phyloP scores from a whole-genome alignment of 2,329 filamentous ascomycete species.

The Gaeumannomyces tritici region DNA sequence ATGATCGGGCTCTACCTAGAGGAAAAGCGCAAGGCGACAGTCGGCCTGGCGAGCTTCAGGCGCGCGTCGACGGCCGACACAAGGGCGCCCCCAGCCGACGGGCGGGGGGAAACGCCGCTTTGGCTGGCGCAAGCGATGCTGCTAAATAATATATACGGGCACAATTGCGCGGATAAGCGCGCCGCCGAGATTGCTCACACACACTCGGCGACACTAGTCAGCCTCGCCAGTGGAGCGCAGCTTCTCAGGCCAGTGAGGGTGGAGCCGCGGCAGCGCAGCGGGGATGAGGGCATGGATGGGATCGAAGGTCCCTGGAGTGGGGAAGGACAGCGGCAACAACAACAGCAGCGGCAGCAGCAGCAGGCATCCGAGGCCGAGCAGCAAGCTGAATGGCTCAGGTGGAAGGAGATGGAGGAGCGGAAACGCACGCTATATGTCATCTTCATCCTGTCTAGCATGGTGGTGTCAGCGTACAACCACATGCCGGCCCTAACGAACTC shows the following conservation, averaged over 20 bases:
- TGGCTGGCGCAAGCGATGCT: slow-evolving; percentile 98
- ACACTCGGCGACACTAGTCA: slow-evolving; percentile 84
- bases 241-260: slow-evolving; percentile 41
- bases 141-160: slow-evolving; percentile 88
- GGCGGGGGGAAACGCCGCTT: slow-evolving; percentile 66
- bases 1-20: slow-evolving; percentile 92
- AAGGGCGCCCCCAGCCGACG: slow-evolving; percentile 38
- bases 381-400: slow-evolving; percentile 73
- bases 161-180: slow-evolving; percentile 87
- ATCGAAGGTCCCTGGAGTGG: slow-evolving; percentile 35
- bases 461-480: slow-evolving; percentile 90
- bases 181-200: slow-evolving; percentile 87
- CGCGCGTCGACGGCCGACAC: slow-evolving; percentile 29
- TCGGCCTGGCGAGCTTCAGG: slow-evolving; percentile 53
- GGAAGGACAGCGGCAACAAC: slow-evolving; percentile 16
- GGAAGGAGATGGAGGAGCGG: slow-evolving; percentile 82
- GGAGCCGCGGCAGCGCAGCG: slow-evolving; percentile 25
- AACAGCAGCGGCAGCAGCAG: slow-evolving; percentile 7
- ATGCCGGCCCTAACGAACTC: slow-evolving; percentile 87
- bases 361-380: slow-evolving; percentile 41
- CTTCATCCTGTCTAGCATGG: slow-evolving; percentile 81
- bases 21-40: slow-evolving; percentile 77
- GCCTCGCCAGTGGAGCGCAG: slow-evolving; percentile 81
- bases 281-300: slow-evolving; percentile 47
- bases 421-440: slow-evolving; percentile 89